phyloP scores from a whole-genome alignment of 345 rosid genomes.

The Arabis alpina region DNA sequence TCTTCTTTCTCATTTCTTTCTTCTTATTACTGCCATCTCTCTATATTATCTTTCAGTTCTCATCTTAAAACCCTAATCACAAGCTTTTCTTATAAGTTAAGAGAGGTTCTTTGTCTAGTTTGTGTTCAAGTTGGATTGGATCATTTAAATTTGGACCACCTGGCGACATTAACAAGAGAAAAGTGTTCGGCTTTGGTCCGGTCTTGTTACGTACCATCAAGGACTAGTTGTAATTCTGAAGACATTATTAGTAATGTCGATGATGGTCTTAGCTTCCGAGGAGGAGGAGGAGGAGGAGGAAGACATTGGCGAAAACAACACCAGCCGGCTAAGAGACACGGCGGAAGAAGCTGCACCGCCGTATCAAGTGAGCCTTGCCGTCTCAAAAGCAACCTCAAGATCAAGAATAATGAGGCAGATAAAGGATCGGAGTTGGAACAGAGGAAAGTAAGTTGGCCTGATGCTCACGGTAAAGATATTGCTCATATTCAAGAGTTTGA shows the following conservation, averaged over 20 bases:
- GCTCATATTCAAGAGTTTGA: constrained; percentile 78
- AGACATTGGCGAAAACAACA: constrained; percentile 35
- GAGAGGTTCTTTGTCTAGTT: constrained; percentile 12
- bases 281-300: constrained; percentile 46
- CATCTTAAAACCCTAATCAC: constrained; percentile 25
- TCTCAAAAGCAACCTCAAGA: constrained; percentile 72
- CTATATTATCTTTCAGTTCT: constrained; percentile 11
- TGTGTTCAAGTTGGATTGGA: not conserved
- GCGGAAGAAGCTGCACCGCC: constrained; percentile 32
- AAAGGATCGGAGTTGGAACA: constrained; percentile 45
- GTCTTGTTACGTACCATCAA: constrained; percentile 70
- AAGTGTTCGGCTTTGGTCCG: constrained; percentile 71
- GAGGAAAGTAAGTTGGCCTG: constrained; percentile 84
- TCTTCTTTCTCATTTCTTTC: constrained; percentile 15
- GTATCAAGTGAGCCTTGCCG: constrained; percentile 41
- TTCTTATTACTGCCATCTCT: constrained; percentile 26
- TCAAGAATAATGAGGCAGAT: constrained; percentile 32
- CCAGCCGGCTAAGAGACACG: constrained; percentile 30
- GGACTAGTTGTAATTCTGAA: constrained; percentile 30
- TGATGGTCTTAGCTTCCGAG: constrained; percentile 41
- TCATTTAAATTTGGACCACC: constrained; percentile 42
- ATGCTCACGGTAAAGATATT: constrained; percentile 78
- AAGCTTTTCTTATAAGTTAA: not conserved
- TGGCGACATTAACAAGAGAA: constrained; percentile 71
- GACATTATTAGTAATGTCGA: constrained; percentile 32